Evolutionary conservation across 352 stramenopile species (phyloP), one percentile per base, ranked within the genome.

Genomic region (Phytophthora tentaculata): DNA sequence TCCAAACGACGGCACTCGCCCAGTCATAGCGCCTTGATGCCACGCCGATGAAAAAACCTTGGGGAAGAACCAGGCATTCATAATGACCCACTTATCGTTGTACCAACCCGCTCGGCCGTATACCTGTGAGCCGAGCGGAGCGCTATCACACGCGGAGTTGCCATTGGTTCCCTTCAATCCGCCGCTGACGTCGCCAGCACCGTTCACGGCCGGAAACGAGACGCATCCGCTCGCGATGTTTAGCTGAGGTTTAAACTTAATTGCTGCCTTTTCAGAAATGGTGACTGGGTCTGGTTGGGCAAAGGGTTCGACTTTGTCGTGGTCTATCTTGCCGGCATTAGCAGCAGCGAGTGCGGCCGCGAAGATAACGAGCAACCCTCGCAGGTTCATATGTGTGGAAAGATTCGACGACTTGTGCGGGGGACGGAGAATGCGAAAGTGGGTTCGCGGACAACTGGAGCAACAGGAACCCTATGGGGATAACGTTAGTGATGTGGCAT

Each of bases 141-240:
- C 32, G 22, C 6, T 37, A 23, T 50, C 35, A 19, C 52, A 59
- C 20, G 20, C 52, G 16, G 52, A 49, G 23, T 59, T 28, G 2
- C 52, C 52, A 35, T 12, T 16, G 17, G 28, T 16, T 29, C 54
- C 54, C 24, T 61, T 61, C 24, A 61, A 19, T 17, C 54, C 54
- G 5, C 37, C 54, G n/a, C 39, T 61, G 8, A 29, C 41, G 1
- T 51, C 39, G 6, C 54, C 37, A 6, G 39, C 39, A 41, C 20
- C 54, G 41, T 61, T 61, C 16, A 52, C 54, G 7, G 54, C 39
- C 10, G 23, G 54, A 37, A 52, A 61, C 17, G 54, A 51, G 14
- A 32, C 52, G 14, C 52, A 59, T 24, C 52, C 32, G 17, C n/a
- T 9, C 6, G 32, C 32, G 32, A 39, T 39, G 32, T 39, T 39